Evolutionary conservation across 495 filamentous ascomycete genomes (phyloP).

Genomic region (Aspergillus funiculosus): DNA sequence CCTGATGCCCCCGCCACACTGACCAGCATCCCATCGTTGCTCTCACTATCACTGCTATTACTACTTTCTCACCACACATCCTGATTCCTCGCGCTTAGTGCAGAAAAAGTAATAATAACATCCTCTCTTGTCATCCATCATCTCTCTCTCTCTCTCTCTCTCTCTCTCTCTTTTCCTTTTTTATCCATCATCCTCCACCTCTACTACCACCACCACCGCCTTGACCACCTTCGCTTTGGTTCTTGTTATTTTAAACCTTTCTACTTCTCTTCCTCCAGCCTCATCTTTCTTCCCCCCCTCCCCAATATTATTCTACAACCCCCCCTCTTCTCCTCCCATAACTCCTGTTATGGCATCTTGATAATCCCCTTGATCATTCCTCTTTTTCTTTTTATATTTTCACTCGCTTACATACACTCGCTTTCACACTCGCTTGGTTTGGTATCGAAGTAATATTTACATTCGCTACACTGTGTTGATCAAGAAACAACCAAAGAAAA

Average conservation of each 20-base stretch:
- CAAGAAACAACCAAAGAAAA: constrained; percentile 14
- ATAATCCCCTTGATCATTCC: constrained; percentile 10
- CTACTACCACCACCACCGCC: too few relatives aligned
- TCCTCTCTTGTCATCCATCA: constrained; percentile 3
- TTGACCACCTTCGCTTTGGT: constrained; percentile 13
- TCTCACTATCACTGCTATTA: constrained; percentile 7
- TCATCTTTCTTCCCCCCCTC: constrained; percentile 2
- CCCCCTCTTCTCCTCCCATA: constrained; percentile 17
- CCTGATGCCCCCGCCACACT: constrained; percentile 22
- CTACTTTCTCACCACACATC: constrained; percentile 12
- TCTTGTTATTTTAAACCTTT: constrained; percentile 8
- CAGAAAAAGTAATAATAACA: constrained; percentile 17
- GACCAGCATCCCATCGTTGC: constrained; percentile 13
- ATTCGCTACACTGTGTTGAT: constrained; percentile 39
- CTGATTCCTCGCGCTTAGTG: constrained; percentile 18
- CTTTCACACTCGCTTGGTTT: constrained; percentile 46
- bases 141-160: constrained; percentile 1
- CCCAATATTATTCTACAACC: constrained; percentile 2
- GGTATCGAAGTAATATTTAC: constrained; percentile 35
- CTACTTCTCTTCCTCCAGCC: constrained; percentile 8
- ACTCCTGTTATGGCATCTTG: constrained; percentile 33
- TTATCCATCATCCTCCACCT: constrained; percentile 19
- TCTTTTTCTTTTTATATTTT: constrained; percentile 15
- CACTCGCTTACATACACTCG: constrained; percentile 32
- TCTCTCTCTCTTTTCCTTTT: constrained; percentile 13